Conservation (phyloP, 495 filamentous ascomycete species). For the Apodospora peruviana region DNA sequence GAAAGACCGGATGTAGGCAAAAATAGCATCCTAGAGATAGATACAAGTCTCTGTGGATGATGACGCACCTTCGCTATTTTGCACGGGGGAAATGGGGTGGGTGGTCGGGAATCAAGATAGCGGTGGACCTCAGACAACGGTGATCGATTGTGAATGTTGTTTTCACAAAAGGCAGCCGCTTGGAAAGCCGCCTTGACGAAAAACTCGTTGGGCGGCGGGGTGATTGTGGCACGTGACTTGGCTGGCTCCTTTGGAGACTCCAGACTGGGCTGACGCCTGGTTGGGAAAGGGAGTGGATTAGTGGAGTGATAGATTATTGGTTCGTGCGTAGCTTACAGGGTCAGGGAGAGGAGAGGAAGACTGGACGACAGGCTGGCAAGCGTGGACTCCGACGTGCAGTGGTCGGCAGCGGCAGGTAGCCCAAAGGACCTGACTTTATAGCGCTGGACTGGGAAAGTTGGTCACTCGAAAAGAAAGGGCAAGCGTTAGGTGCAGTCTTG, state of each 20-base stretch:
- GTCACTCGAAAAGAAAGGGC: too few relatives aligned
- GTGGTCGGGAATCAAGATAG: conserved; percentile 25
- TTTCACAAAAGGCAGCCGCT: conserved; percentile 26
- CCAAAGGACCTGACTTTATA: too few relatives aligned
- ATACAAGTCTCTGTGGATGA: not conserved
- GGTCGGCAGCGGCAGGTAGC: not conserved
- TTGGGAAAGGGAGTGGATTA: conserved; percentile 1
- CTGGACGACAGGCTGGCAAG: not conserved
- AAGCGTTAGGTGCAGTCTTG: too few relatives aligned
- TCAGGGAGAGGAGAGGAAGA: not conserved
- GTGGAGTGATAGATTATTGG: too few relatives aligned
- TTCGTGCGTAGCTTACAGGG: too few relatives aligned
- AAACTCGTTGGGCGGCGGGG: conserved; percentile 35
- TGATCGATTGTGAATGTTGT: conserved; percentile 19
- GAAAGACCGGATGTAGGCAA: conserved; percentile 11
- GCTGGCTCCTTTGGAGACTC: conserved; percentile 24
- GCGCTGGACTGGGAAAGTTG: too few relatives aligned
- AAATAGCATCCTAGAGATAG: not conserved
- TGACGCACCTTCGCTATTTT: conserved; percentile 20
- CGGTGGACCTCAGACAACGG: conserved; percentile 18
- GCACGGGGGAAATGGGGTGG: conserved; percentile 7
- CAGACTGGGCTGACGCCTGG: not conserved
- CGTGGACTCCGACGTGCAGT: not conserved
- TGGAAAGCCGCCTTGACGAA: conserved; percentile 30
- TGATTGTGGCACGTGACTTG: conserved; percentile 24